Conservation (phyloP, 139 green algal species). For the Tetradesmus obliquus region DNA sequence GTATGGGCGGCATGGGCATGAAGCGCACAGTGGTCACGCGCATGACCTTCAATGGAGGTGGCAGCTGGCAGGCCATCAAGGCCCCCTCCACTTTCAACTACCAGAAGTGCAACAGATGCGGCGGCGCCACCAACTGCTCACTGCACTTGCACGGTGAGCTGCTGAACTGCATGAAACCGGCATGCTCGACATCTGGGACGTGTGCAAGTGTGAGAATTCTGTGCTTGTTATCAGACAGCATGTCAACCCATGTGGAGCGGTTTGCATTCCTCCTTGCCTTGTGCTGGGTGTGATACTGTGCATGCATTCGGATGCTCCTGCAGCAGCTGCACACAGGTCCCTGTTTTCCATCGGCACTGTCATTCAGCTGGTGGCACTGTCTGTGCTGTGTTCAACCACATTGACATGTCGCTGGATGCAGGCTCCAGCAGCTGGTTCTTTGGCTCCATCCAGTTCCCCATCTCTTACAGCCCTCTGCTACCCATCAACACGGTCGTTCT, state of each 20-base stretch:
- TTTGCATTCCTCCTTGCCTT: too few species aligned
- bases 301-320: too few species aligned
- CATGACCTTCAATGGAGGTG: constrained; percentile 88
- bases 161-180: constrained; percentile 49
- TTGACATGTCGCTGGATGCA: too few species aligned
- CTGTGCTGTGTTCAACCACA: too few species aligned
- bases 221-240: too few species aligned
- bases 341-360: too few species aligned
- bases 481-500: background rate
- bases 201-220: background rate
- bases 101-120: constrained; percentile 59
- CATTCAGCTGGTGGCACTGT: too few species aligned
- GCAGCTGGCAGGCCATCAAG: constrained; percentile 66
- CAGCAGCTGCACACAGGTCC: too few species aligned
- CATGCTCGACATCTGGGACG: too few species aligned
- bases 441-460: background rate
- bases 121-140: constrained; percentile 59
- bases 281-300: too few species aligned
- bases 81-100: constrained; percentile 59
- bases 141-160: constrained; percentile 77
- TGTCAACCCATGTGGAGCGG: too few species aligned
- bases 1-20: constrained; percentile 9
- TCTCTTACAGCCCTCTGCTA: background rate
- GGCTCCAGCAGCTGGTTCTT: background rate
- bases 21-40: constrained; percentile 64